Evolutionary conservation across 352 stramenopile genomes (phyloP).

Genomic region (Blastocystis sp.): DNA sequence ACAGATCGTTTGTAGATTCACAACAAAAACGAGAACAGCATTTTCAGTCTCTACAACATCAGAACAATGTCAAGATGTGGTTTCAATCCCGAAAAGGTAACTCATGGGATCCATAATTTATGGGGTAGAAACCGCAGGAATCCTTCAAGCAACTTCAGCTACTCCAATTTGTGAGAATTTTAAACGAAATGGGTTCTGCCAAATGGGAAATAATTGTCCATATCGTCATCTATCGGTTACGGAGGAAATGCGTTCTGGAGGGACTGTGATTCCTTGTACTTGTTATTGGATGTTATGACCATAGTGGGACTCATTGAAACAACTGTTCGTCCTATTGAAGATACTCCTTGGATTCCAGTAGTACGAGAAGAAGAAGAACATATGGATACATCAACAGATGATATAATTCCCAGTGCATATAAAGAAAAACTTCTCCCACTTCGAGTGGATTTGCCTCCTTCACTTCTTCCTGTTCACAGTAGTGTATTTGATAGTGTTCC

Average conservation of each 20-base stretch:
- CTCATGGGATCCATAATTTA: background rate
- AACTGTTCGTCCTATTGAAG: constrained; percentile 46
- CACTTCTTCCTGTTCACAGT: constrained; percentile 33
- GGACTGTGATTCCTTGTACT: constrained; percentile 38
- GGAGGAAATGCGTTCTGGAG: constrained; percentile 1
- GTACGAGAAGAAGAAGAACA: background rate
- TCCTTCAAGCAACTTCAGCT: background rate
- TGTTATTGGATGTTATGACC: background rate
- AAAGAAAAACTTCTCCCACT: constrained; percentile 12
- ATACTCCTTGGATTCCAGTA: constrained; percentile 37
- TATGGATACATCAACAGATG: background rate
- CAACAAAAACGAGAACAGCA: constrained; percentile 25
- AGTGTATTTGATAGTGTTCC: constrained; percentile 41
- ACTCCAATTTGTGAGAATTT: constrained; percentile 10
- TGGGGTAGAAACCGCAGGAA: constrained; percentile 8
- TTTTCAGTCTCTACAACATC: constrained; percentile 42
- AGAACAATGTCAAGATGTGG: constrained; percentile 58
- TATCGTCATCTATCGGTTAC: constrained; percentile 39
- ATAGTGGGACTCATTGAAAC: constrained; percentile 48
- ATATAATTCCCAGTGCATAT: background rate
- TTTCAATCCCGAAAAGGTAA: constrained; percentile 20
- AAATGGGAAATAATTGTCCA: constrained; percentile 48
- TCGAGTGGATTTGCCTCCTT: constrained; percentile 44
- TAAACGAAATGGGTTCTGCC: constrained; percentile 31
- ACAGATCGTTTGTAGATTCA: constrained; percentile 34